Conservation (phyloP, 1,139 yeast species). For the Meyerozyma carpophila region DNA sequence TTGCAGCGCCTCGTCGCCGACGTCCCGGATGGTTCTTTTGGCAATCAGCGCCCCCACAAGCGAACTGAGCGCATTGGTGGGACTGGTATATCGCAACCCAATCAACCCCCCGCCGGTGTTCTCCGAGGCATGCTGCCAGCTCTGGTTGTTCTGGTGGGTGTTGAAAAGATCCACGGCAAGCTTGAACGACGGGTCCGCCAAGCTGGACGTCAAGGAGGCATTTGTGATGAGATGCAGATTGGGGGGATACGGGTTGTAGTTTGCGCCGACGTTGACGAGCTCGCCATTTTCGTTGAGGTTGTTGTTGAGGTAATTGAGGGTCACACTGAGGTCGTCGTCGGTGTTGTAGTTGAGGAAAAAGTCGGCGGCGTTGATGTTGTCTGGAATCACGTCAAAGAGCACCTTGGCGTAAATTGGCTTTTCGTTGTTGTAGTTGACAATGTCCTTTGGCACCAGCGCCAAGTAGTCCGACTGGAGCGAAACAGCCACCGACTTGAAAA, state of each 20-base stretch:
- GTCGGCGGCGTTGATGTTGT: slow-evolving; percentile 31
- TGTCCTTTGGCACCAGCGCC: slow-evolving; percentile 19
- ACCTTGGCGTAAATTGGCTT: slow-evolving; percentile 35
- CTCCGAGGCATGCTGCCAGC: slow-evolving; percentile 33
- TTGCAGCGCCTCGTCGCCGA: slow-evolving; percentile 37
- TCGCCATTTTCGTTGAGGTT: slow-evolving; percentile 44
- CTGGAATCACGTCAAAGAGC: slow-evolving; percentile 29
- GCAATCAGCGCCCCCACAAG: slow-evolving; percentile 38
- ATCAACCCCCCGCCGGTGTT: slow-evolving; percentile 35
- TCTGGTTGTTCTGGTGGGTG: slow-evolving; percentile 34
- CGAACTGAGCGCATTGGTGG: slow-evolving; percentile 13
- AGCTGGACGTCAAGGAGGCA: slow-evolving; percentile 29
- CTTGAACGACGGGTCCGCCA: slow-evolving; percentile 37
- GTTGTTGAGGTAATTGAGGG: slow-evolving; percentile 36
- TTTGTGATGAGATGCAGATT: slow-evolving; percentile 35
- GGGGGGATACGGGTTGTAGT: slow-evolving; percentile 44
- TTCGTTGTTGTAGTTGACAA: slow-evolving; percentile 29
- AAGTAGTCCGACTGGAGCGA: slow-evolving; percentile 30
- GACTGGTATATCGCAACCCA: slow-evolving; percentile 33
- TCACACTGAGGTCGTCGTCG: slow-evolving; percentile 36
- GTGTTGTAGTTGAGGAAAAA: slow-evolving; percentile 33
- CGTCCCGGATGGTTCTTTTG: slow-evolving; percentile 38
- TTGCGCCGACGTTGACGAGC: slow-evolving; percentile 34
- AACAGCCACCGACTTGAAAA: slow-evolving; percentile 35
- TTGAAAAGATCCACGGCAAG: slow-evolving; percentile 32